These are phyloP conservation scores for Chlorella sp. DNA, from an alignment of 139 green algal species.

Conservation along the genomic window DNA sequence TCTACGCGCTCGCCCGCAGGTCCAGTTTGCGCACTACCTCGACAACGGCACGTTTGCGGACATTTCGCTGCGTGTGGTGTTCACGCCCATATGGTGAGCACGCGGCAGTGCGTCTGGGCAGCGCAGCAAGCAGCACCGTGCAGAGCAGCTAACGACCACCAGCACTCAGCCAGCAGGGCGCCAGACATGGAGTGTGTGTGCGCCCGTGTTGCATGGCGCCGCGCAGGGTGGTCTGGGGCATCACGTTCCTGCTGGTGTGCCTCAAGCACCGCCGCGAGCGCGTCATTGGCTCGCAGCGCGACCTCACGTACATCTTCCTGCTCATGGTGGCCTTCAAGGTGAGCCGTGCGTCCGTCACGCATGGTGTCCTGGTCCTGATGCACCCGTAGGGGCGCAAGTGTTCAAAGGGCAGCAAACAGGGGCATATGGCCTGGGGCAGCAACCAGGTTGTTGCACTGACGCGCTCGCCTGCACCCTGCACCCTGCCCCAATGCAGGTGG, in stretches of 20 bases:
- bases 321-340: slow-evolving; percentile 37
- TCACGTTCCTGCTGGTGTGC: background rate
- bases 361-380: background rate
- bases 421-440: too few relatives aligned
- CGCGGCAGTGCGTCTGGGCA: too few relatives aligned
- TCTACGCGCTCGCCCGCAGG: slow-evolving; percentile 5
- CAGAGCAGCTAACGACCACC: too few relatives aligned
- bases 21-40: background rate
- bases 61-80: background rate
- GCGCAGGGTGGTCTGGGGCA: background rate
- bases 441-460: background rate
- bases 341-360: background rate
- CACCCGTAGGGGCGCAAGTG: too few relatives aligned
- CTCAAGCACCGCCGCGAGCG: slow-evolving; percentile 25
- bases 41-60: background rate
- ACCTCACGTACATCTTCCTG: slow-evolving; percentile 49
- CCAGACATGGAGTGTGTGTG: too few relatives aligned
- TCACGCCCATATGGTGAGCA: slow-evolving; percentile 5
- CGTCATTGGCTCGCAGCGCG: slow-evolving; percentile 32
- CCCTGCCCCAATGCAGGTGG: slow-evolving; percentile 23
- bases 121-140: too few relatives aligned
- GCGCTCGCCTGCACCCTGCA: background rate
- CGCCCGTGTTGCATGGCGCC: too few relatives aligned
- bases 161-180: too few relatives aligned
- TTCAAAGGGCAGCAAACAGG: too few relatives aligned